A percentile compares a stretch with the other conserved stretches of the same genome.
phyloP scores from a whole-genome alignment of 2,329 filamentous ascomycete species.

The Truncatella angustata region DNA sequence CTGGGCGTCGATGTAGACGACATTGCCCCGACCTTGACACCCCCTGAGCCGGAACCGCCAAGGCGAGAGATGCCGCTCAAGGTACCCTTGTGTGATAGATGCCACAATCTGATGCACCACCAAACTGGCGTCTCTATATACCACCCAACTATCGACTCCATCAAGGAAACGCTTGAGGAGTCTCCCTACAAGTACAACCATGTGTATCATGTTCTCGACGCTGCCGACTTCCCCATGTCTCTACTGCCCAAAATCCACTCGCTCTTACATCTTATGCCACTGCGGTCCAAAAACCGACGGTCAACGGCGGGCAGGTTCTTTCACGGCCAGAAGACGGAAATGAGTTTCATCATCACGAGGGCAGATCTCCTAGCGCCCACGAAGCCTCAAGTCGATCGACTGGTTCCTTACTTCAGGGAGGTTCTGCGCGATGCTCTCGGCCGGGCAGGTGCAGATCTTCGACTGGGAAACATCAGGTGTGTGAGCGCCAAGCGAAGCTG shows the following conservation, averaged over 20 bases:
- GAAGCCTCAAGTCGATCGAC: constrained; percentile 76
- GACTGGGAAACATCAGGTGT: constrained; percentile 83
- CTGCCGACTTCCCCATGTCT: constrained; percentile 95
- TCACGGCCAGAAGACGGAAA: constrained; percentile 66
- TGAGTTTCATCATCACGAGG: constrained; percentile 89
- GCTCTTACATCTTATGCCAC: constrained; percentile 67
- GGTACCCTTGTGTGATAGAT: constrained; percentile 77
- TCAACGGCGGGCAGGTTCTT: constrained; percentile 66
- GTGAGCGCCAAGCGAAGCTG: constrained; percentile 84
- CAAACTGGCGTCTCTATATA: constrained; percentile 68
- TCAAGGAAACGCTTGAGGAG: constrained; percentile 81
- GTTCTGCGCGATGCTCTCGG: constrained; percentile 77
- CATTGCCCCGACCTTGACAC: constrained; percentile 29
- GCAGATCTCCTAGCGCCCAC: constrained; percentile 81
- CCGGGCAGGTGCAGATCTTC: constrained; percentile 62
- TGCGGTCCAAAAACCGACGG: constrained; percentile 79
- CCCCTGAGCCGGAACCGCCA: constrained; percentile 13
- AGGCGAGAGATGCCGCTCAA: constrained; percentile 24
- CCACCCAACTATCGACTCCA: constrained; percentile 77
- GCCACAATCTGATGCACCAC: constrained; percentile 79
- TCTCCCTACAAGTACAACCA: constrained; percentile 90
- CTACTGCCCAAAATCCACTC: constrained; percentile 74
- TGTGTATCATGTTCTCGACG: constrained; percentile 92
- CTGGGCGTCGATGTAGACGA: constrained; percentile 45
- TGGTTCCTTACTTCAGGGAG: constrained; percentile 82